Conservation (phyloP, 495 filamentous ascomycete genomes). For the Neurospora pannonica region DNA sequence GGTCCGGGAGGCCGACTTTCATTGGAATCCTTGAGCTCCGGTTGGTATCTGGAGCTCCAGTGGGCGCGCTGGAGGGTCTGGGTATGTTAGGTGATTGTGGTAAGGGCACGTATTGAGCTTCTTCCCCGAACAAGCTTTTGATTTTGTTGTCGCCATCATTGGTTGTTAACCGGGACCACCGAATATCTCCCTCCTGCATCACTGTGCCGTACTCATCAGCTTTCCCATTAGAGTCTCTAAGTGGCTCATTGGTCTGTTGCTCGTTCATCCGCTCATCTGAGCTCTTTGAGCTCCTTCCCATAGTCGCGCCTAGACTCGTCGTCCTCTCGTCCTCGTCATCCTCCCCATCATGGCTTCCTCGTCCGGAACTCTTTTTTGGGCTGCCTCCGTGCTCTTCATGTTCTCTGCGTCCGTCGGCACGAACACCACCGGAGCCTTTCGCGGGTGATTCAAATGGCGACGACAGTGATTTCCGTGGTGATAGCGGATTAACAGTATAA, state of each 20-base stretch:
- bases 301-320: background rate
- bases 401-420: background rate
- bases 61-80: background rate
- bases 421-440: background rate
- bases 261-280: background rate
- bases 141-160: background rate
- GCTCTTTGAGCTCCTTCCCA: background rate
- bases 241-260: background rate
- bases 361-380: background rate
- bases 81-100: background rate
- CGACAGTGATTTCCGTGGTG: slow-evolving; percentile 2
- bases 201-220: background rate
- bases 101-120: background rate
- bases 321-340: background rate
- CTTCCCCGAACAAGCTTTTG: background rate
- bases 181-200: background rate
- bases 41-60: background rate
- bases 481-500: slow-evolving; percentile 18
- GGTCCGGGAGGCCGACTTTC: background rate
- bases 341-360: background rate
- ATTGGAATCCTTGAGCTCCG: background rate
- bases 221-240: background rate
- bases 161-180: background rate
- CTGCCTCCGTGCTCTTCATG: background rate
- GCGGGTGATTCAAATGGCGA: background rate